Percentiles rank a stretch among this genome's conserved stretches.
phyloP scores from a whole-genome alignment of 129 eudicot species.

The Oenanthe sinensis region DNA sequence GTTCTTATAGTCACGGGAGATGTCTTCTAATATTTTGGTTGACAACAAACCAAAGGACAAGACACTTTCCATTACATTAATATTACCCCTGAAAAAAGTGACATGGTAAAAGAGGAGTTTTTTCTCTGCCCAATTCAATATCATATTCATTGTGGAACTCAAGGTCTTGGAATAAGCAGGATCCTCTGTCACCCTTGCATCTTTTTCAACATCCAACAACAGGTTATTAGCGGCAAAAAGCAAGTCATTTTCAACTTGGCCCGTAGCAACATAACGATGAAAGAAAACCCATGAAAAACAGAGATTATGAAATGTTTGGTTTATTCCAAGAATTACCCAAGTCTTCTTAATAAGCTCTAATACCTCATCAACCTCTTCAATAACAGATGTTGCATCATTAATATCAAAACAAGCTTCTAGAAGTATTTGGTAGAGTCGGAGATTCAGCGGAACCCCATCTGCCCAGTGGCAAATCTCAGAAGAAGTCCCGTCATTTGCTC shows the following conservation, averaged over 20 bases:
- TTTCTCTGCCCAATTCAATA: conserved; percentile 96
- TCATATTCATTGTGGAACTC: conserved; percentile 69
- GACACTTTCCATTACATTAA: conserved; percentile 70
- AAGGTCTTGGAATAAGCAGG: conserved; percentile 58
- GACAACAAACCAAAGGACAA: conserved; percentile 74
- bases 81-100: conserved; percentile 62
- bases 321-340: conserved; percentile 80
- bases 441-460: conserved; percentile 82
- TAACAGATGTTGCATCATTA: conserved; percentile 58
- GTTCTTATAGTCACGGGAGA: conserved; percentile 80
- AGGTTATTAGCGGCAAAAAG: conserved; percentile 85
- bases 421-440: conserved; percentile 76
- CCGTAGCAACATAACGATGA: conserved; percentile 74
- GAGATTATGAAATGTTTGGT: conserved; percentile 80
- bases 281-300: conserved; percentile 87
- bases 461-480: conserved; percentile 89
- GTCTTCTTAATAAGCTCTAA: conserved; percentile 90
- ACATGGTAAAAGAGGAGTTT: conserved; percentile 88
- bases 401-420: conserved; percentile 82
- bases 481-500: conserved; percentile 54
- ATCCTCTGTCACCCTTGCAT: conserved; percentile 78
- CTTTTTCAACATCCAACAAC: conserved; percentile 85
- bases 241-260: conserved; percentile 66
- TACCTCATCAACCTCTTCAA: conserved; percentile 88
- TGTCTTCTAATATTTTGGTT: conserved; percentile 78